Conservation (phyloP, 306 rosid species). For the Macrotyloma uniflorum region DNA sequence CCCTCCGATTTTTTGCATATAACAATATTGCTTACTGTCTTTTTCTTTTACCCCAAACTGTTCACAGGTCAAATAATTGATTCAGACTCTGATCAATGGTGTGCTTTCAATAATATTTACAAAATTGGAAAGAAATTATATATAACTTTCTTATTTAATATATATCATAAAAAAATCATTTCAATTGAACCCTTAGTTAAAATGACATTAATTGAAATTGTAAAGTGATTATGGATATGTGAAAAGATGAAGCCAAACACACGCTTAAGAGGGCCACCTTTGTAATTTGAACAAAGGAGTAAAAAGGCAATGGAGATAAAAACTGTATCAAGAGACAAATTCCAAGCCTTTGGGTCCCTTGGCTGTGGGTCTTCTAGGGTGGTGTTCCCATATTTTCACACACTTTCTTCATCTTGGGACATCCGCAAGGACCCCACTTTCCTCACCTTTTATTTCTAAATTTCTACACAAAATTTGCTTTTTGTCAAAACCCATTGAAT, state of each 20-base stretch:
- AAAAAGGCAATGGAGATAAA: background rate
- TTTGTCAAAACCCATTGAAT: constrained; percentile 38
- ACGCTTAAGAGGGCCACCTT: constrained; percentile 32
- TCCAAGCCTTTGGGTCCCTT: constrained; percentile 56
- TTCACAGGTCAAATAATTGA: constrained; percentile 38
- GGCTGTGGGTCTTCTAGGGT: constrained; percentile 48
- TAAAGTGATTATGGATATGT: background rate
- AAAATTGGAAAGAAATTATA: background rate
- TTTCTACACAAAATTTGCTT: constrained; percentile 14
- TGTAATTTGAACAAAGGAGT: constrained; percentile 36
- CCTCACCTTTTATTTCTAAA: background rate
- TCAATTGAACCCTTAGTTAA: too few relatives aligned
- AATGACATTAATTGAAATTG: background rate
- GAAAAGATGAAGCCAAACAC: background rate
- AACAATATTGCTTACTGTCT: background rate
- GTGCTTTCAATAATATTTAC: background rate
- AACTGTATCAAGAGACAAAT: constrained; percentile 46
- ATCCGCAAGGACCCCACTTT: constrained; percentile 36
- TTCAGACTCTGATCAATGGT: background rate
- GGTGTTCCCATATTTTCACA: constrained; percentile 75
- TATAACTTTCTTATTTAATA: too few relatives aligned
- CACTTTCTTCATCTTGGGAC: constrained; percentile 64
- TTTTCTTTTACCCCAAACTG: constrained; percentile 5
- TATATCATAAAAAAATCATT: too few relatives aligned
- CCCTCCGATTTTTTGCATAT: constrained; percentile 4